Base-by-base conservation (phyloP, 2,329 filamentous ascomycete species). In the Coleophoma crateriformis region DNA sequence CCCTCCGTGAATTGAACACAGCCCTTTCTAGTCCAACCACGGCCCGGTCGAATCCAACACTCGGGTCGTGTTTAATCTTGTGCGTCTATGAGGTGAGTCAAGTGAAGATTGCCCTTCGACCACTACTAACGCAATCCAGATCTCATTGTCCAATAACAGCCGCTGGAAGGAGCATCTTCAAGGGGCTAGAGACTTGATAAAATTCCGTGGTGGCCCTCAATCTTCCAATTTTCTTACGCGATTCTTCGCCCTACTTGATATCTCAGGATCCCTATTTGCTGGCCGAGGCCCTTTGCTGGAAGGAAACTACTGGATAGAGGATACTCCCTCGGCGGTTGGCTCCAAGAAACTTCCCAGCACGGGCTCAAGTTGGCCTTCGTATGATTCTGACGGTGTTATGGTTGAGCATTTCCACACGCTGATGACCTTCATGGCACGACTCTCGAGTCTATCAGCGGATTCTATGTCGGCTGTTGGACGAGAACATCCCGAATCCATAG, bases 251-350 rank as follows among this genome's bases (percentile, higher is more conserved):
- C 48, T 63, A 2, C 58, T 64, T 4, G 61, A 64, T 48, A 54
- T 63, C 15, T 64, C 61, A 11, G 61, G 61, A 3, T 59, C 60
- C 7, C 46, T 64, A 1, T 60, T 51, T 33, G 57, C 60, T 13
- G 56, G 60, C 7, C 52, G 49, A n/a, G 60, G 58, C 13, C 57
- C 61, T 10, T 53, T 64, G 14, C 35, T 64, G 6, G 51, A 58
- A 50, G 61, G 61, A 7, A 60, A 61, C 34, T 64, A 64, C 37
- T 64, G 61, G 61, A 42, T 64, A 14, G 59, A 59, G 20, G 52
- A 59, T 42, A 52, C 38, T 12, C 37, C 35, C 1, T 17, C 37
- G 3, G 19, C 33, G 14, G 37, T n/a, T 33, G 48, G 43, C 20
- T 50, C 20, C 22, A 40, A 13, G 49, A 38, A 20, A 38, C 38